Evolutionary conservation across 2,329 filamentous ascomycete species (phyloP), one percentile per base, ranked within the genome.

Genomic region (Niveomyces coronatus): DNA sequence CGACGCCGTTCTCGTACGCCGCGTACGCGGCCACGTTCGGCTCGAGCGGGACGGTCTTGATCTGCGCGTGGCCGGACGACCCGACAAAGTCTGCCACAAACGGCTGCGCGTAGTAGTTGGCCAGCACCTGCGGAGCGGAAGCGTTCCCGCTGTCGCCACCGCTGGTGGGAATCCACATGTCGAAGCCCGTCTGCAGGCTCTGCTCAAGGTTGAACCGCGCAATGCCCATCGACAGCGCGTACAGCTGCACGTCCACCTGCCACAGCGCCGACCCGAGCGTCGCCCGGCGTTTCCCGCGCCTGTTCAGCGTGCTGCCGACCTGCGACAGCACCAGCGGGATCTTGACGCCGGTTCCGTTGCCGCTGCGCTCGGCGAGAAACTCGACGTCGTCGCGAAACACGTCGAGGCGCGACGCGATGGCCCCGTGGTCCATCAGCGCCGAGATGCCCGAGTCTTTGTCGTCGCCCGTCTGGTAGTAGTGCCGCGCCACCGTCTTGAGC

Each of bases 181-280:
- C 35, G 35, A 47, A 54, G 0, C 49, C 52, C 4, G 52, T 47
- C 43, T 55, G 56, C 57, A 60, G 57, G 39, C 58, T 57, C 42
- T 61, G 57, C 48, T 61, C 56, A 39, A 57, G 57, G 44, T 61
- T 55, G 47, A 61, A 56, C 13, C 57, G 51, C 8, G 45, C 41
- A 18, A 61, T 42, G 31, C 58, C 58, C n/a, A 60, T 50, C 24
- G 41, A 45, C 44, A 61, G 54, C 32, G 44, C 40, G 39, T 61
- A 60, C 1, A 61, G 49, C 42, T 60, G 59, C 45, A 58, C 57
- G 37, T 60, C 57, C 11, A 58, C 53, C 41, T 56, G 54, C 57
- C 57, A 61, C 4, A 61, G 48, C 5, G 56, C 54, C 9, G 53
- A 54, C 13, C 57, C 58, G 13, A 61, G 53, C 4, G 53, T 50